Percentiles rank a stretch among this genome's conserved stretches.
These are phyloP conservation scores for Heterobasidion annosum DNA, from an alignment of 1,284 basidiomycete genomes.

Conservation along the genomic window DNA sequence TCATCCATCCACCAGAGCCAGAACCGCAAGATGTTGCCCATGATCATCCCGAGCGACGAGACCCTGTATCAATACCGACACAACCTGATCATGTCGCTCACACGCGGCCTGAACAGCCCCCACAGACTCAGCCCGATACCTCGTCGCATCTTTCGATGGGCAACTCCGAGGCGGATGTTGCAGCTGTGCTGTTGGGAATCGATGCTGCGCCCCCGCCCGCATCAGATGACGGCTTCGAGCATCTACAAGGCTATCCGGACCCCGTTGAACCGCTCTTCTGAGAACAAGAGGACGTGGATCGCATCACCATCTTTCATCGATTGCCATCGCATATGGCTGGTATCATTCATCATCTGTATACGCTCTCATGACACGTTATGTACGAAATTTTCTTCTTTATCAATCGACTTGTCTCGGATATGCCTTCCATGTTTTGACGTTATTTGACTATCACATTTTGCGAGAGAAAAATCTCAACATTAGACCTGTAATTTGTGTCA, in stretches of 20 bases:
- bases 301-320: too few species aligned
- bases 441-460: too few species aligned
- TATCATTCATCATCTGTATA: too few species aligned
- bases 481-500: not conserved
- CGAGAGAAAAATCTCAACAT: too few species aligned
- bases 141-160: not conserved
- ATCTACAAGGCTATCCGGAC: too few species aligned
- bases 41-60: not conserved
- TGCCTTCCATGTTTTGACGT: too few species aligned
- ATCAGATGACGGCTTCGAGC: not conserved
- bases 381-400: too few species aligned
- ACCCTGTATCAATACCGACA: not conserved
- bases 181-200: conserved; percentile 5
- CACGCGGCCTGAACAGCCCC: not conserved
- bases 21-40: not conserved
- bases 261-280: too few species aligned
- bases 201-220: not conserved
- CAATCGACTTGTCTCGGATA: too few species aligned
- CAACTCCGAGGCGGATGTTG: conserved; percentile 8
- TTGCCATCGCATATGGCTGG: too few species aligned
- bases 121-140: not conserved
- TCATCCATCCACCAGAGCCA: conserved; percentile 23
- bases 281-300: too few species aligned
- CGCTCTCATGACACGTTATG: too few species aligned
- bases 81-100: not conserved